A percentile compares a stretch with the other conserved stretches of the same genome.
phyloP scores from a whole-genome alignment of 2,329 filamentous ascomycete genomes.

The Dactylella cylindrospora region DNA sequence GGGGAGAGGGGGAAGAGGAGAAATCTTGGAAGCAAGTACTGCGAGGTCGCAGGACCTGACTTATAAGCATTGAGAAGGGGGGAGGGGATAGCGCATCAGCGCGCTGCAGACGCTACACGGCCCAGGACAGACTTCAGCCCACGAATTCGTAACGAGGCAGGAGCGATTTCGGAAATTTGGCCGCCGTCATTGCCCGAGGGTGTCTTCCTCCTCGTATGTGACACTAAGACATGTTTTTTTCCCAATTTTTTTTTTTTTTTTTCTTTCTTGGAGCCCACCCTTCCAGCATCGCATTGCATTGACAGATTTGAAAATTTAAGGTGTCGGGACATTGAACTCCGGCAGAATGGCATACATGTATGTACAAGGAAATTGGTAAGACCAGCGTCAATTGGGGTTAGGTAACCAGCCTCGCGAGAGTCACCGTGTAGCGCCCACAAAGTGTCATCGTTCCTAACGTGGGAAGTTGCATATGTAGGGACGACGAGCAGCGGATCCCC shows the following conservation, averaged over 20 bases:
- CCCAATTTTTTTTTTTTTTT: too few relatives aligned
- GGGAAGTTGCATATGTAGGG: constrained; percentile 40
- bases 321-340: constrained; percentile 4
- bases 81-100: constrained; percentile 9
- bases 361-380: constrained; percentile 11
- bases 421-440: too few relatives aligned
- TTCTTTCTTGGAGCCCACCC: too few relatives aligned
- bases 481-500: constrained; percentile 11
- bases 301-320: too few relatives aligned
- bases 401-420: too few relatives aligned
- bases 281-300: too few relatives aligned
- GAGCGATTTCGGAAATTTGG: constrained; percentile 43
- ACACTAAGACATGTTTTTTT: too few relatives aligned
- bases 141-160: constrained; percentile 18
- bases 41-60: constrained; percentile 26
- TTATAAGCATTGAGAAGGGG: constrained; percentile 26
- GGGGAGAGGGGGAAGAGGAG: constrained; percentile 6
- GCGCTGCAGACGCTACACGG: too few relatives aligned
- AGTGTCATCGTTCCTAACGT: constrained; percentile 11
- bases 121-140: constrained; percentile 4
- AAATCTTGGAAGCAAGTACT: constrained; percentile 12
- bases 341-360: constrained; percentile 9
- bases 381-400: too few relatives aligned
- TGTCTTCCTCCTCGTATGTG: too few relatives aligned
- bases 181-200: too few relatives aligned